Conservation (phyloP, 345 rosid species). For the Camelina laxa region DNA sequence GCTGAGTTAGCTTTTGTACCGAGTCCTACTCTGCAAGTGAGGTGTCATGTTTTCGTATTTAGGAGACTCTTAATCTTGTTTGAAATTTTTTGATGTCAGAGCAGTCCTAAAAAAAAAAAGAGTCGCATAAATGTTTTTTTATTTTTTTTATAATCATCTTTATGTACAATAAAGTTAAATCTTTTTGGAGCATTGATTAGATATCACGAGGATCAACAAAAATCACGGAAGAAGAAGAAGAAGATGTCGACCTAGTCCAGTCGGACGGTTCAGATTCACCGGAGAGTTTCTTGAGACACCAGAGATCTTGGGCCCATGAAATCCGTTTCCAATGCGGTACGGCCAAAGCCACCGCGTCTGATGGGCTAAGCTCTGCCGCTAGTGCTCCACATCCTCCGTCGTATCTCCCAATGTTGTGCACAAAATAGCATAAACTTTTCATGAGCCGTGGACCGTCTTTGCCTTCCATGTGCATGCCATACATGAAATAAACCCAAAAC, state of each 20-base stretch:
- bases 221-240: conserved; percentile 44
- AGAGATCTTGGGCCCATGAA: conserved; percentile 69
- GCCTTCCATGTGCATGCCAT: conserved; percentile 76
- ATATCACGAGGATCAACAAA: conserved; percentile 84
- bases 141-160: neutral
- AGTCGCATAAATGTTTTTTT: neutral
- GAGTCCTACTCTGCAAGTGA: no score
- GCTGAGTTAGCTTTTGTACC: conserved; percentile 56
- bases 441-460: conserved; percentile 53
- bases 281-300: conserved; percentile 70
- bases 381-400: conserved; percentile 73
- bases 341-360: conserved; percentile 56
- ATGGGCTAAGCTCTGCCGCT: conserved; percentile 61
- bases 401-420: conserved; percentile 65
- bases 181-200: conserved; percentile 20
- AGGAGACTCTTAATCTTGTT: no score
- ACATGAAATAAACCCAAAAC: conserved; percentile 68
- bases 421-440: conserved; percentile 61
- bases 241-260: conserved; percentile 51
- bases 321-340: conserved; percentile 78
- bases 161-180: conserved; percentile 19
- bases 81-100: no score
- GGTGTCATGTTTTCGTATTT: no score
- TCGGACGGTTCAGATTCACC: conserved; percentile 38
- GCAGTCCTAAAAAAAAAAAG: no score